Base-by-base conservation (phyloP, 345 rosid genomes). In the Populus davidiana region DNA sequence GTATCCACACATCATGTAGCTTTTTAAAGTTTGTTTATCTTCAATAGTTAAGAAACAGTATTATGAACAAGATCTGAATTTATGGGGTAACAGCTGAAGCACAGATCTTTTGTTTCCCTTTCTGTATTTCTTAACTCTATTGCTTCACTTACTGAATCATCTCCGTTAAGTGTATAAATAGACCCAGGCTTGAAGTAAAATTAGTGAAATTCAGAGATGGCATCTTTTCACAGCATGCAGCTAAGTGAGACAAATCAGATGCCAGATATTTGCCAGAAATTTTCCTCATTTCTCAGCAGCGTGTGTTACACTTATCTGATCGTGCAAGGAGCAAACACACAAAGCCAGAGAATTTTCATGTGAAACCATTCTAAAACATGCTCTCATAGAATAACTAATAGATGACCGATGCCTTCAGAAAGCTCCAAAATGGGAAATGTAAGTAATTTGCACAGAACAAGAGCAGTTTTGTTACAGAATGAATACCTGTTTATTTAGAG, bases 401-500 rank as follows among this genome's bases (percentile, higher is more conserved):
- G 49, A 62, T 70, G 21, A 52, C 6, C 3, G 31, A 9, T 10
- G 20, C 66, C 20, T 36, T 23, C 64, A 43, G 5, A n/a, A 44
- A 76, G 59, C 54, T 43, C 56, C 41, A 29, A 41, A 56, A 52
- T 39, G 21, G 29, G 44, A 61, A 61, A 39, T 43, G 17, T 12
- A 17, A 1, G 67, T 7, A 41, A 59, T 39, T 39, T 59, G n/a
- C 71, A 50, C 41, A 61, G 16, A 8, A 69, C 29, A 8, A 23
- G 29, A 59, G 64, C 29, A 23, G 2, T 59, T 56, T 54, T 20
- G 13, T 9, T 29, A 18, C 25, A 21, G 65, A 73, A 68, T 61
- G 21, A 62, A 77, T 77, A 92, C 98, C 94, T 96, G 99, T 80
- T 96, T 96, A 85, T 93, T 96, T 71, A 96, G 75, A 67, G 98